Percentiles rank a stretch among this genome's conserved stretches.
These are phyloP conservation scores for Orbilia quercus DNA, from an alignment of 2,329 filamentous ascomycete genomes.

Conservation along the genomic window DNA sequence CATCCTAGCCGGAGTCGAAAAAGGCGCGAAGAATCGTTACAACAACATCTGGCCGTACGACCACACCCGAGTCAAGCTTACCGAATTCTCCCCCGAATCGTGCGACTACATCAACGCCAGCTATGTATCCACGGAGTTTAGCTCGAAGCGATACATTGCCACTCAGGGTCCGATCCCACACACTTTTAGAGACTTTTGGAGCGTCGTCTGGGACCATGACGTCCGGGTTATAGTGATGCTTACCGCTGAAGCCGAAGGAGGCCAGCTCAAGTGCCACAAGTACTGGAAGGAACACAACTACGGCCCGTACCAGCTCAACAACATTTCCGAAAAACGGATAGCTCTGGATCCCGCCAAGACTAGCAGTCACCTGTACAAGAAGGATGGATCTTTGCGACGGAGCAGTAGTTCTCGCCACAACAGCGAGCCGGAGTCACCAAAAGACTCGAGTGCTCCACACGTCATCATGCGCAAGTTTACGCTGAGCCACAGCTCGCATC, in stretches of 20 bases:
- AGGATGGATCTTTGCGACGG: constrained; percentile 56
- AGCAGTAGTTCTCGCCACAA: constrained; percentile 54
- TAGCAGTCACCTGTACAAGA: constrained; percentile 57
- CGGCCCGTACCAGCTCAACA: constrained; percentile 78
- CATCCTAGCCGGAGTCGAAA: constrained; percentile 84
- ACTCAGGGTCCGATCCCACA: constrained; percentile 92
- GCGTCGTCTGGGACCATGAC: constrained; percentile 95
- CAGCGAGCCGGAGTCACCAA: constrained; percentile 48
- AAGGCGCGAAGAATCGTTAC: constrained; percentile 94
- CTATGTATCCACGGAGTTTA: constrained; percentile 80
- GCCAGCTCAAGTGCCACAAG: constrained; percentile 91
- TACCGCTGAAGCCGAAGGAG: constrained; percentile 91
- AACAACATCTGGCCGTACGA: constrained; percentile 98
- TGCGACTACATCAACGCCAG: constrained; percentile 98
- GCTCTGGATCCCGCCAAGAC: constrained; percentile 74
- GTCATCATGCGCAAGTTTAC: constrained; percentile 89
- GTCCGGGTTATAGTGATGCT: constrained; percentile 95
- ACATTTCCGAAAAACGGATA: constrained; percentile 83
- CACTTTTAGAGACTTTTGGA: constrained; percentile 98
- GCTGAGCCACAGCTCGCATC: constrained; percentile 78
- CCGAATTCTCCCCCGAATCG: constrained; percentile 72
- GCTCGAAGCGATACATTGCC: constrained; percentile 93
- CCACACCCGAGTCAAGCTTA: constrained; percentile 85
- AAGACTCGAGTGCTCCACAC: constrained; percentile 72
- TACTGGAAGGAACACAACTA: constrained; percentile 88